Evolutionary conservation across 495 filamentous ascomycete species (phyloP).

Genomic region (Penicillium mononematosum): DNA sequence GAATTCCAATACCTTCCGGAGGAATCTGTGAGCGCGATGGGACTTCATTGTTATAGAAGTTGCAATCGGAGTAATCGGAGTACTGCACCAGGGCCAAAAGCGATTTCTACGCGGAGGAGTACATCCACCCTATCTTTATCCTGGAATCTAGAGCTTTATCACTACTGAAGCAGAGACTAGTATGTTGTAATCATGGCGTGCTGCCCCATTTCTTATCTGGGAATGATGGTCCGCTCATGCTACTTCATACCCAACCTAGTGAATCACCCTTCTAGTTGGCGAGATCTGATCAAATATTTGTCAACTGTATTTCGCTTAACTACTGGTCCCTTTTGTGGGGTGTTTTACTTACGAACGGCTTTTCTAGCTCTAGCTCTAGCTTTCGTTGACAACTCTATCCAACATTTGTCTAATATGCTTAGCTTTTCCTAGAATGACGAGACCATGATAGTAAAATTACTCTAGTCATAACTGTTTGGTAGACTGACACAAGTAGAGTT

Average conservation of each 20-base stretch:
- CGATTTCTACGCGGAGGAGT: background rate
- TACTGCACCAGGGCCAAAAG: background rate
- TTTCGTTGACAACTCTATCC: background rate
- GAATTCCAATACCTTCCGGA: slow-evolving; percentile 3
- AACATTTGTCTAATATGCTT: background rate
- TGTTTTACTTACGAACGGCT: too few species aligned
- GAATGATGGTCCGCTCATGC: background rate
- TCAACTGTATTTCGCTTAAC: background rate
- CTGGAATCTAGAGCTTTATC: background rate
- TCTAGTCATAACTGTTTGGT: too few species aligned
- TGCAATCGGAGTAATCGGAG: background rate
- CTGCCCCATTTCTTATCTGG: background rate
- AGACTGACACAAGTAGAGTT: background rate
- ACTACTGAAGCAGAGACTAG: background rate
- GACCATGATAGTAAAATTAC: slow-evolving; percentile 5
- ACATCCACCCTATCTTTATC: background rate
- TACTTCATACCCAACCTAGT: background rate
- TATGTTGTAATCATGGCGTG: slow-evolving; percentile 8
- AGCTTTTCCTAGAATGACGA: background rate
- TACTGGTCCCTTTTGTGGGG: background rate
- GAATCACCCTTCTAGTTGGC: background rate
- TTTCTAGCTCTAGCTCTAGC: background rate
- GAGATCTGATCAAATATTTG: background rate
- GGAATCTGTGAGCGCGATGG: background rate
- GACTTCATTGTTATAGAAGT: background rate